Evolutionary conservation across 306 rosid species (phyloP), one percentile per base, ranked within the genome.

Genomic region (Cucumis melo): DNA sequence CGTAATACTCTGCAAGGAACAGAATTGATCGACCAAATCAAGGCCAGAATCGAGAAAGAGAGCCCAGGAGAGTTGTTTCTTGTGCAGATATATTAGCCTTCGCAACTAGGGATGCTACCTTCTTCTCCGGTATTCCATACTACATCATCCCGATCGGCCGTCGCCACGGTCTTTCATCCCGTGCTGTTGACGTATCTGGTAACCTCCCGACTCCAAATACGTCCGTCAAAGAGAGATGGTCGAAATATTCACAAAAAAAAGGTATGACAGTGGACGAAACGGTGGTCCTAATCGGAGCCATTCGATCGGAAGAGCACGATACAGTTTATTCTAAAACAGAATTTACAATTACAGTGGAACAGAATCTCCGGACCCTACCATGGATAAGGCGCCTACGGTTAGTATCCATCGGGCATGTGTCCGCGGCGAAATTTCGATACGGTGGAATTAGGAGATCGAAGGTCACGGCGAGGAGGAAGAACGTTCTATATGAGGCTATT

Each of bases 71-170:
- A 60, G 41, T 73, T 0, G 98, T 93, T 4, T 91, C 96, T 19
- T 93, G 98, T 5, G 81, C 98, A 1, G 98, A 93, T 53, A 78
- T 84, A 48, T 0, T 89, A 24, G 77, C 90, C 17, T 89, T 86
- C 21, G 67, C 88, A 4, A 12, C 87, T 12, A 58, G 84, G 46
- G 95, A 82, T 9, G 90, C 87, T 0, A 67, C 82, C 58, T 2
- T 14, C 1, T 56, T 79, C 8, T 62, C 82, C 0, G 90, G 93
- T 19, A 20, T 82, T 21, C 83, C 89, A 0, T 29, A 46, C 23
- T n/a, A 27, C 56, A n/a, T 4, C 0, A 57, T 82, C 32, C 79
- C 77, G 0, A 86, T 82, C 0, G 96, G 98, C 6, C 91, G 96
- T 8, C 84, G 86, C 7, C 96, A 91, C 24, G 6, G 88, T 5